Conservation (phyloP, 2,329 filamentous ascomycete genomes). For the Clarireedia sp. region DNA sequence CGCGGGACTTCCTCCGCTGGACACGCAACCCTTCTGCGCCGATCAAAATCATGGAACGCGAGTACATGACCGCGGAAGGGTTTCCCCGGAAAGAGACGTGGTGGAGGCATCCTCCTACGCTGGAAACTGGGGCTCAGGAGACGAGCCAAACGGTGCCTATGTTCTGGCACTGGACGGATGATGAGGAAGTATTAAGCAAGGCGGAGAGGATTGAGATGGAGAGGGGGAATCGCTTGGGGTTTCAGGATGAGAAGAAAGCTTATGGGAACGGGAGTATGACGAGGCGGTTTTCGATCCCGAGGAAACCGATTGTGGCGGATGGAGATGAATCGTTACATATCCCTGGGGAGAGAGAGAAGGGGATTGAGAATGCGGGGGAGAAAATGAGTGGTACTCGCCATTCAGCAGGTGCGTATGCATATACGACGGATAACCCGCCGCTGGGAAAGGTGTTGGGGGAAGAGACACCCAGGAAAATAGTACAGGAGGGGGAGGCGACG, state of each 20-base stretch:
- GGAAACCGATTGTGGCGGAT: no score
- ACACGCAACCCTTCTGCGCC: constrained; percentile 13
- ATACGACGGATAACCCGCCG: background rate
- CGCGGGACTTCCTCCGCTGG: background rate
- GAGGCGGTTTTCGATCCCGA: background rate
- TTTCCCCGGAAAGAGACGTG: constrained; percentile 22
- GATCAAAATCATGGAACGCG: constrained; percentile 20
- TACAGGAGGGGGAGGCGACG: constrained; percentile 4
- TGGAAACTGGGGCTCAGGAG: constrained; percentile 13
- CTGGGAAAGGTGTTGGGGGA: constrained; percentile 1
- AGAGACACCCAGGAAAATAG: background rate
- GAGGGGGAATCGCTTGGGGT: background rate
- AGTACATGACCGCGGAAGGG: constrained; percentile 19
- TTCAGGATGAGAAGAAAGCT: background rate
- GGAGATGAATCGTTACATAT: no score
- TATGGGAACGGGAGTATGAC: background rate
- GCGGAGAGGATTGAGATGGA: background rate
- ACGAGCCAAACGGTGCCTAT: constrained; percentile 15
- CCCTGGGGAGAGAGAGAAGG: background rate
- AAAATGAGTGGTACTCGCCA: background rate
- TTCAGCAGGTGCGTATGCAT: background rate
- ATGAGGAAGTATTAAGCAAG: background rate
- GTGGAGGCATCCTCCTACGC: constrained; percentile 24
- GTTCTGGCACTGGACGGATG: constrained; percentile 2
- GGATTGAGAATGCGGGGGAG: background rate